Conservation (phyloP, 2,329 filamentous ascomycete species). For the Colletotrichum tropicicola region DNA sequence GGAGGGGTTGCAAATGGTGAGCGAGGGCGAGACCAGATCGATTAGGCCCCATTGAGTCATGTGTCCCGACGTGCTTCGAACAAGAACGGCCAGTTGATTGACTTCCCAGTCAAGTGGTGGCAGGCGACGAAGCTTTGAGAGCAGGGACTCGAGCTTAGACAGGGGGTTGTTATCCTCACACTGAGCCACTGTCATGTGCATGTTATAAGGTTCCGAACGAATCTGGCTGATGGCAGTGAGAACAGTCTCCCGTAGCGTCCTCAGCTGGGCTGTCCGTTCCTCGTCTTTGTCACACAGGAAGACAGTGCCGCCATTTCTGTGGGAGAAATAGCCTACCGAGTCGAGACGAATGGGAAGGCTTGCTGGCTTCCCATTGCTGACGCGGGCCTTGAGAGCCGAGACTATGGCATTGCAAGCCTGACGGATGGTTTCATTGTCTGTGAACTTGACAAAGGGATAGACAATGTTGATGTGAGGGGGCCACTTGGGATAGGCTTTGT, state of each 20-base stretch:
- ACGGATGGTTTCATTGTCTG: constrained; percentile 49
- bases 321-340: constrained; percentile 55
- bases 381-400: constrained; percentile 37
- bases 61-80: constrained; percentile 54
- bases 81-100: constrained; percentile 59
- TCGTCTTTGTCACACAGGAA: constrained; percentile 48
- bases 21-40: constrained; percentile 37
- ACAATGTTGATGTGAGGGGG: constrained; percentile 73
- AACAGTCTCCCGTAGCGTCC: constrained; percentile 44
- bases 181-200: constrained; percentile 71
- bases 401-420: constrained; percentile 51
- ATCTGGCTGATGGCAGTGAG: constrained; percentile 45
- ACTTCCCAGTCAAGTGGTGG: constrained; percentile 58
- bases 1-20: background rate
- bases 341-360: constrained; percentile 46
- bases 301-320: constrained; percentile 60
- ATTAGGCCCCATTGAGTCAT: constrained; percentile 69
- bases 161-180: constrained; percentile 52
- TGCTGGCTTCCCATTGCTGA: constrained; percentile 10
- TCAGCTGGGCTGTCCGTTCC: constrained; percentile 35
- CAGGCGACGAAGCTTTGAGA: constrained; percentile 61
- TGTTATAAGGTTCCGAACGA: constrained; percentile 41
- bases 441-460: constrained; percentile 67
- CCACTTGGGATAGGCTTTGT: constrained; percentile 69
- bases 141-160: constrained; percentile 57